Base-by-base conservation (phyloP, 352 stramenopile genomes). In the Aphanomyces cochlioides region DNA sequence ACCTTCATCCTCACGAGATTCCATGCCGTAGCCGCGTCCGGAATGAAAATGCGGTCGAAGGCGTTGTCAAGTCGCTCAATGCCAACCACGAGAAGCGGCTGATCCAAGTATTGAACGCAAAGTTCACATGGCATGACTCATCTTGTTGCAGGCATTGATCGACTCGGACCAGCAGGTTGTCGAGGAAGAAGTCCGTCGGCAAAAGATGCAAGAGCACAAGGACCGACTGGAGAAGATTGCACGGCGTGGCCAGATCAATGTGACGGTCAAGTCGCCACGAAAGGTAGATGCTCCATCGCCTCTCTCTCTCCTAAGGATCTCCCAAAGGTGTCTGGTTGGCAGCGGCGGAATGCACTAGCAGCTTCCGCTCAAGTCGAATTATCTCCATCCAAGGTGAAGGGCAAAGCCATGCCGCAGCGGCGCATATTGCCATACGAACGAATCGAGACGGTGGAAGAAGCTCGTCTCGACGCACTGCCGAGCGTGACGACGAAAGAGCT, bases 401-500 rank as follows among this genome's bases (percentile, higher is more conserved):
- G 21, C 15, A 37, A 1, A 8, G 13, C 28, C 19, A 66, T 13
- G n/a, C 45, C 4, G 28, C 45, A 5, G 45, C 15, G 19, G 19
- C 41, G 34, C 43, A 56, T 58, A 28, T 34, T 45, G 63, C 13
- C 66, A n/a, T 88, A 86, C 47, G 73, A 77, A 21, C 68, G 65
- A 3, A 89, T 92, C 50, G 83, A 90, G 72, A 89, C 79, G 0
- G 85, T 92, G 7, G 85, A 90, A 43, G 73, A 79, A 37, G 85
- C 83, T 1, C 67, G 76, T 7, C 68, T 64, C 2, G 85, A 90
- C 53, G 47, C 75, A 0, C 73, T 93, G 38, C 64, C 58, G 0
- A 63, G 75, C 54, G 83, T 93, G 12, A 87, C 82, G 67, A 89
- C 85, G n/a, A 83, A 90, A 63, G 82, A 93, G 10, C 74, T 93